Percentiles rank a stretch among this genome's conserved stretches.
Evolutionary conservation across 768 basidiomycete species (phyloP).

Genomic region (Mrakia hoshinonis): DNA sequence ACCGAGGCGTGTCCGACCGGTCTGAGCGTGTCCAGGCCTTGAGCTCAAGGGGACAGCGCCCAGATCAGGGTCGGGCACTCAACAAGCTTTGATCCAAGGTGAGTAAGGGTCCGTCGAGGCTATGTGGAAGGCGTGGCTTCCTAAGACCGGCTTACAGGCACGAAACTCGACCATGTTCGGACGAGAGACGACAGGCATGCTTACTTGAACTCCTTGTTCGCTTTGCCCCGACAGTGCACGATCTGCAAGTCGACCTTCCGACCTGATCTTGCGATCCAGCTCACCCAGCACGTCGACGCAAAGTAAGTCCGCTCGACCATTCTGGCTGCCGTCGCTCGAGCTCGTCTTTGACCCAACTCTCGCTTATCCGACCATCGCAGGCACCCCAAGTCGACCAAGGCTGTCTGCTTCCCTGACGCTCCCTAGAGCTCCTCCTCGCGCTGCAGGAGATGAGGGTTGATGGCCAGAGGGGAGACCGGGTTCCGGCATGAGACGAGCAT

Average conservation of each 20-base stretch:
- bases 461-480: not conserved
- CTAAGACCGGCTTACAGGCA: too few relatives aligned
- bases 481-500: not conserved
- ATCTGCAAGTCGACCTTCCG: conserved; percentile 14
- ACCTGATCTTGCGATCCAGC: conserved; percentile 4
- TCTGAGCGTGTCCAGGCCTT: not conserved
- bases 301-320: not conserved
- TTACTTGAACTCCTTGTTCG: not conserved
- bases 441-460: not conserved
- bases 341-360: not conserved
- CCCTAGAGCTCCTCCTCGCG: not conserved
- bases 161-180: too few relatives aligned
- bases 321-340: not conserved
- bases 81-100: not conserved
- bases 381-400: not conserved
- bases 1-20: not conserved
- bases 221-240: not conserved
- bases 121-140: not conserved
- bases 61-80: not conserved
- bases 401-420: conserved; percentile 6
- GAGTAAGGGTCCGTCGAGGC: conserved; percentile 1
- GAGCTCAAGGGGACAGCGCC: not conserved
- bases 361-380: not conserved
- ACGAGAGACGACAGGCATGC: too few relatives aligned
- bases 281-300: not conserved